phyloP scores from a whole-genome alignment of 192 early-diverging fungal species.

The Linnemannia exigua region DNA sequence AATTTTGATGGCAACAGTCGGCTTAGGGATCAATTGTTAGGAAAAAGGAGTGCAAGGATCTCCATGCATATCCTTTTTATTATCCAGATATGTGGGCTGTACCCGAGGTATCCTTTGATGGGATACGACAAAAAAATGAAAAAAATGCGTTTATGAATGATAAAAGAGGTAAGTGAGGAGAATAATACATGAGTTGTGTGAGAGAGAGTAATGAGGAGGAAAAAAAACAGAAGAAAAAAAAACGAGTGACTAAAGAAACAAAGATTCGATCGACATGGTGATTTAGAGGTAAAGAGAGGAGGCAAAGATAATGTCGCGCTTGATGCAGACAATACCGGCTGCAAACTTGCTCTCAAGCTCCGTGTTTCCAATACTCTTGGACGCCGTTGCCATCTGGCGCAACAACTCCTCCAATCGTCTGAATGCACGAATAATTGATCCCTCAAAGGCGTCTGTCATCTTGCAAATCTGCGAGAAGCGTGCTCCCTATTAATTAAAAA shows the following conservation, averaged over 20 bases:
- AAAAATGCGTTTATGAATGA: background rate
- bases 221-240: background rate
- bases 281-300: slow-evolving; percentile 90
- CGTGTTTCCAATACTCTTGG: slow-evolving; percentile 94
- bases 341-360: slow-evolving; percentile 96
- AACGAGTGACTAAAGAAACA: background rate
- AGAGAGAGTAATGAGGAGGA: too few species aligned
- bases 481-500: slow-evolving; percentile 71
- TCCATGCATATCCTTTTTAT: too few species aligned
- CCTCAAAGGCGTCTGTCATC: slow-evolving; percentile 96
- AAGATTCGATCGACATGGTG: background rate
- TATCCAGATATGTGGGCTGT: too few species aligned
- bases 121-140: too few species aligned
- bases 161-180: background rate
- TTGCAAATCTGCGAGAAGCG: slow-evolving; percentile 96
- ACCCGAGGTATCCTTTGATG: too few species aligned
- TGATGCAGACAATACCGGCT: slow-evolving; percentile 91
- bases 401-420: slow-evolving; percentile 91
- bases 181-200: background rate
- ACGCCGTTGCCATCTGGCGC: slow-evolving; percentile 90
- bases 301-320: slow-evolving; percentile 98
- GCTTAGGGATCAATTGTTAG: too few species aligned
- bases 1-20: too few species aligned
- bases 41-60: too few species aligned
- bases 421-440: slow-evolving; percentile 92